These are phyloP conservation scores for Ceratobasidium sp. DNA, from an alignment of 1,284 basidiomycete species.

Conservation along the genomic window DNA sequence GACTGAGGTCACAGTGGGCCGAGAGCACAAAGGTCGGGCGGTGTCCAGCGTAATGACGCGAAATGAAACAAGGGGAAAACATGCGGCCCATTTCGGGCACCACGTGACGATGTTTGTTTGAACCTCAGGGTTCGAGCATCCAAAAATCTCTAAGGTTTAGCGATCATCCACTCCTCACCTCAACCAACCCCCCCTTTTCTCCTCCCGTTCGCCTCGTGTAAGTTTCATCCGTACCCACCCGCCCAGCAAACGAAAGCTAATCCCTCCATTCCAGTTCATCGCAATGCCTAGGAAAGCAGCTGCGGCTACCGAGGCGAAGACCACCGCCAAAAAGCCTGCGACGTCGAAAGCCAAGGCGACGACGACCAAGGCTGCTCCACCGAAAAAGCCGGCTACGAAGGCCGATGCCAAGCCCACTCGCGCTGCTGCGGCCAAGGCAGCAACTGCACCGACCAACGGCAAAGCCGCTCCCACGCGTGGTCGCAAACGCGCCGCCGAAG, in stretches of 20 bases:
- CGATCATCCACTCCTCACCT: slow-evolving; percentile 18
- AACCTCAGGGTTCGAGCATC: slow-evolving; percentile 30
- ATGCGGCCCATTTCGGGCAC: neutral
- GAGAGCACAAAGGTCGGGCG: neutral
- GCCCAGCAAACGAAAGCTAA: neutral
- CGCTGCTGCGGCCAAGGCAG: slow-evolving; percentile 2
- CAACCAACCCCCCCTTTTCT: slow-evolving; percentile 15
- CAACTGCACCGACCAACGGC: slow-evolving; percentile 29
- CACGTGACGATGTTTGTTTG: slow-evolving; percentile 42
- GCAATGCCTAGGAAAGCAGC: slow-evolving; percentile 24
- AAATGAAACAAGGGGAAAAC: slow-evolving; percentile 17
- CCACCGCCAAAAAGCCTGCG: slow-evolving; percentile 31
- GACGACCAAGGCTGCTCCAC: slow-evolving; percentile 1
- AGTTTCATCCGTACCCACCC: neutral
- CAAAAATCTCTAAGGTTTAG: slow-evolving; percentile 40
- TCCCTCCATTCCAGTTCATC: neutral
- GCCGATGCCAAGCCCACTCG: slow-evolving; percentile 19
- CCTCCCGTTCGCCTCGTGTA: slow-evolving; percentile 18
- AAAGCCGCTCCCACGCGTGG: slow-evolving; percentile 38
- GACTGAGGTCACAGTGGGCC: no score
- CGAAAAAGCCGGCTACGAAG: slow-evolving; percentile 17
- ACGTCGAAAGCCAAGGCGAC: neutral
- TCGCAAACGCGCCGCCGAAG: slow-evolving; percentile 37
- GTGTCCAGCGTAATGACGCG: neutral
- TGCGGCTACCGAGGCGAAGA: neutral